phyloP scores from a whole-genome alignment of 768 basidiomycete species.

The Russula sp. region DNA sequence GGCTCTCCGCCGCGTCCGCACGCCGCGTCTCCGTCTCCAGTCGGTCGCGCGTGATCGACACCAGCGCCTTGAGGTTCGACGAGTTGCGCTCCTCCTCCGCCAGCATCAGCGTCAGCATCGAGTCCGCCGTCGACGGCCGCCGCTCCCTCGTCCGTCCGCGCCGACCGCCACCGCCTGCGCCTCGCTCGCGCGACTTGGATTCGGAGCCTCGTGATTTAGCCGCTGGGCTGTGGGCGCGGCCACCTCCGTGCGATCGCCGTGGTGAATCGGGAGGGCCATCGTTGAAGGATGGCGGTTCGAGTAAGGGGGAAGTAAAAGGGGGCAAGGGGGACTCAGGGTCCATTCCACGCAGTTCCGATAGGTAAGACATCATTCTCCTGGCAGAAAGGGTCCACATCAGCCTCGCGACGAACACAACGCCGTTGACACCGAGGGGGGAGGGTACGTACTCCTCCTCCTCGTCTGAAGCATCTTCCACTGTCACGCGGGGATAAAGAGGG shows the following conservation, averaged over 20 bases:
- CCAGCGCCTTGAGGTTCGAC: slow-evolving; percentile 22
- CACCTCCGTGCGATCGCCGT: background rate
- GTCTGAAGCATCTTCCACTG: slow-evolving; percentile 21
- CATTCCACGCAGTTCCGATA: slow-evolving; percentile 6
- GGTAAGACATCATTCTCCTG: slow-evolving; percentile 13
- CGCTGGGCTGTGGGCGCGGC: slow-evolving; percentile 15
- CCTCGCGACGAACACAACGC: background rate
- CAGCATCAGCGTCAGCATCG: slow-evolving; percentile 25
- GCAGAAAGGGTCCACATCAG: background rate
- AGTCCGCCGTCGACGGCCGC: slow-evolving; percentile 12
- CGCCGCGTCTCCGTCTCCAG: slow-evolving; percentile 21
- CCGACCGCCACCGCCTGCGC: background rate
- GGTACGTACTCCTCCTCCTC: slow-evolving; percentile 15
- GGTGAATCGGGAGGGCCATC: background rate
- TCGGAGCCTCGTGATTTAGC: slow-evolving; percentile 11
- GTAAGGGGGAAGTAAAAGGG: slow-evolving; percentile 1
- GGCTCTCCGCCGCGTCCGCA: slow-evolving; percentile 23
- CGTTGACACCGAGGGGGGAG: background rate
- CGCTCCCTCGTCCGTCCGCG: slow-evolving; percentile 10
- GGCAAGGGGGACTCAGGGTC: slow-evolving; percentile 2
- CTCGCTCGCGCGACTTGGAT: slow-evolving; percentile 17
- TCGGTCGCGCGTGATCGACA: slow-evolving; percentile 21
- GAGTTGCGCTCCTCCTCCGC: slow-evolving; percentile 25
- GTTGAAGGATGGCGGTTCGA: background rate
- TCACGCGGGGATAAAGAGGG: slow-evolving; percentile 15